Evolutionary conservation across 345 rosid species (phyloP).

Genomic region (Syzygium jambos): DNA sequence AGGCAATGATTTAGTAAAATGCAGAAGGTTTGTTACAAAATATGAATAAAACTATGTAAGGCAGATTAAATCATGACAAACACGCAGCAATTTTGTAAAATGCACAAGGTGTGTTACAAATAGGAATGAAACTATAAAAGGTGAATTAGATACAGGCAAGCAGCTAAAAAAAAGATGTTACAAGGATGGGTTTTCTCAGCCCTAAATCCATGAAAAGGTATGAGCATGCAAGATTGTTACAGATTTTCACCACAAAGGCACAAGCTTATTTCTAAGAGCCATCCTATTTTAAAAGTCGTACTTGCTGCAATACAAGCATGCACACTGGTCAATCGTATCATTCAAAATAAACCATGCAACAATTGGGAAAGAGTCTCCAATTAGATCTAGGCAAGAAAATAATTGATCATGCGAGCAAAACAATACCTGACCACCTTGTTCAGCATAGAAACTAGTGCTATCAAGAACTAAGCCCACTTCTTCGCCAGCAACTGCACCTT

Average conservation of each 20-base stretch:
- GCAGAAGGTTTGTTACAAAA: not conserved
- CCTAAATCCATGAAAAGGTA: not conserved
- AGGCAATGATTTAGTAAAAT: conserved; percentile 8
- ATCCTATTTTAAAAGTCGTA: not conserved
- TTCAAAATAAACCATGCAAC: not conserved
- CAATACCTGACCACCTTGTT: conserved; percentile 99
- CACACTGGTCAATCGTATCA: not conserved
- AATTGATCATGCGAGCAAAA: not conserved
- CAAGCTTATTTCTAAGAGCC: not conserved
- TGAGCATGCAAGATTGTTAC: not conserved
- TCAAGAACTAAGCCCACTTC: conserved; percentile 75
- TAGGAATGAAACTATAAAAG: not conserved
- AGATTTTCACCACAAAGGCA: not conserved
- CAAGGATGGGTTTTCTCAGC: not conserved
- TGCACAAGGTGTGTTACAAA: not conserved
- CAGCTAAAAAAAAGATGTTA: not conserved
- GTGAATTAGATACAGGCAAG: not conserved
- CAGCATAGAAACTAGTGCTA: conserved; percentile 89
- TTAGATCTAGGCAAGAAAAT: not conserved
- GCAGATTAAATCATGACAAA: not conserved
- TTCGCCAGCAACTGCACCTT: conserved; percentile 29
- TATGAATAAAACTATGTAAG: not conserved
- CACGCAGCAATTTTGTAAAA: not conserved
- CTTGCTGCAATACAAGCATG: not conserved
- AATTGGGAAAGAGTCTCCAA: not conserved